Evolutionary conservation across 1,139 yeast genomes (phyloP), one percentile per base, ranked within the genome.

Genomic region (Meyerozyma guilliermondii): DNA sequence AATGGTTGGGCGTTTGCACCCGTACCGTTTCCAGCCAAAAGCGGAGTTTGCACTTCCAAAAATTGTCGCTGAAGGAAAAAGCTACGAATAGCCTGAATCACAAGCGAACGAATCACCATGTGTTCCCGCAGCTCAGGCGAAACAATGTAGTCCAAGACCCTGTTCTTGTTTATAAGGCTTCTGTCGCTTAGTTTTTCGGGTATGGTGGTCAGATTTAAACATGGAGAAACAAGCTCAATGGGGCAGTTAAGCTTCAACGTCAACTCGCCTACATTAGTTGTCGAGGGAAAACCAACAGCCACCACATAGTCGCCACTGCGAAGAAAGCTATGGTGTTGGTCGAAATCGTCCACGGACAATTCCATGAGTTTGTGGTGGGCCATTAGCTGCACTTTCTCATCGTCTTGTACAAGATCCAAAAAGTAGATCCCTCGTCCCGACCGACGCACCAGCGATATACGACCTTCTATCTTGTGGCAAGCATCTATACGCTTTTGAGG

Each of bases 1-100:
- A 92, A 92, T 0, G 98, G 96, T 18, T 76, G 76, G 0, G 98
- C 98, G 52, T 83, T 81, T 1, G 98, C 98, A 2, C 98, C 98
- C 6, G 94, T 87, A 1, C 89, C 75, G 36, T 76, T 63, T 22
- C 78, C 74, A 0, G 89, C 79, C 13, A 92, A 61, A 1, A 88
- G 78, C 0, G 98, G 98, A 0, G 98, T 92, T 44, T 83, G 86
- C 0, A 92, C 95, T 57, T 89, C 97, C 16, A 87, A 51, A 52
- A 89, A 94, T 1, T 68, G 78, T n/a, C 68, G 63, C 0, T 58
- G 51, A 17, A 71, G 66, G 29, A 91, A 71, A 54, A 78, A 89
- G 3, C 58, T 52, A 22, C 97, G 65, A 5, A 91, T 68, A 4
- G 74, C 59, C 26, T 70, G 68, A 2, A 82, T 67, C 1, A 89